Evolutionary conservation across 2,329 filamentous ascomycete genomes (phyloP), one percentile per base, ranked within the genome.

Genomic region (Cercospora sp.): DNA sequence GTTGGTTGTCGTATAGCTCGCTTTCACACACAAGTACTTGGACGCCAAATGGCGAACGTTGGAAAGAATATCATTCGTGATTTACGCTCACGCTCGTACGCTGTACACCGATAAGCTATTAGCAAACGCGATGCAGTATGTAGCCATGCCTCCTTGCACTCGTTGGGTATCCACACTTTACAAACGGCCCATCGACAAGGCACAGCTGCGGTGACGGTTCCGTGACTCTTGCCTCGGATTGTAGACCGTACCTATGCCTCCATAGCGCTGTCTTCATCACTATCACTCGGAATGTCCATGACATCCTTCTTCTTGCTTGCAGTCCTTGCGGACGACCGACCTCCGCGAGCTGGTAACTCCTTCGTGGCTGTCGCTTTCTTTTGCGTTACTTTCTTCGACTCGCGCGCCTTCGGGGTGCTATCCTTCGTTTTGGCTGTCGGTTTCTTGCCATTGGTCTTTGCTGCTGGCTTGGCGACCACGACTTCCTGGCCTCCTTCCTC

Each of bases 181-280:
- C 48, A 55, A 36, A 16, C 33, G 5, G 12, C 6, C 45, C 61
- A 36, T 55, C 13, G 23, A 30, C 48, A n/a, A n/a, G 7, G 48
- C 48, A 55, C 48, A 26, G 20, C 48, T 28, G 23, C 13, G n/a
- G 48, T 16, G 48, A 55, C 12, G 48, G 12, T 6, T 16, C 20
- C 48, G 5, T 12, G 5, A 26, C 20, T 53, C 5, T 53, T 12
- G 20, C 12, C 10, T 30, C 23, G 23, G 5, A 59, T 23, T n/a
- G 30, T 36, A 12, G 12, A 18, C n/a, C 8, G 9, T 9, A 12
- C 7, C 13, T 51, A 65, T 33, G 39, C 69, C 61, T 74, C 73
- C 66, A 73, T 67, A 18, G 72, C 73, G 23, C 68, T 70, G 4
- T 71, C 72, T 45, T 70, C 72, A 48, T 75, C 75, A 28, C 69